Evolutionary conservation across 164 flowering plant species (phyloP).

Genomic region (Vitis cinerea): DNA sequence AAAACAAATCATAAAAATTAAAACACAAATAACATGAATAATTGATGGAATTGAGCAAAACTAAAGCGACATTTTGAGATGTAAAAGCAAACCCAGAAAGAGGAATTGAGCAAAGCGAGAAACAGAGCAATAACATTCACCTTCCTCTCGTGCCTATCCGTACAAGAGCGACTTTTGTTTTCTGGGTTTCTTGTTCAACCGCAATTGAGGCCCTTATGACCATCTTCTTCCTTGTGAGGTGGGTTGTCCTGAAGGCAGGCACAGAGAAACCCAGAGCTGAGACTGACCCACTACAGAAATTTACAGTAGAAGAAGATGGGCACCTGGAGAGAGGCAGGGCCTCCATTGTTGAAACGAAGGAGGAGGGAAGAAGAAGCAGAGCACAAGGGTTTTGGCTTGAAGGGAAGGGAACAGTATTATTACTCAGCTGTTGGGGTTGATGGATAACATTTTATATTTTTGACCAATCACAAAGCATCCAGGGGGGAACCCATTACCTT

Average conservation of each 20-base stretch:
- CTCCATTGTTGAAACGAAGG: conserved; percentile 13
- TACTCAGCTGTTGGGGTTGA: no score
- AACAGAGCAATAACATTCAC: conserved; percentile 23
- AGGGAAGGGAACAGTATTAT: no score
- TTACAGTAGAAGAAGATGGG: conserved; percentile 1
- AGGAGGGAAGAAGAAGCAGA: neutral
- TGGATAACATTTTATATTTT: no score
- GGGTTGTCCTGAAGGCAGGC: conserved; percentile 24
- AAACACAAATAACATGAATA: neutral
- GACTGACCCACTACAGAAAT: conserved; percentile 23
- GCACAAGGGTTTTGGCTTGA: no score
- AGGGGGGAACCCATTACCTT: no score
- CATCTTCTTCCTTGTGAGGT: conserved; percentile 8
- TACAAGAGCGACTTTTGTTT: conserved; percentile 57
- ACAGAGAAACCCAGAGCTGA: conserved; percentile 40
- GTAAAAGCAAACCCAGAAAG: neutral
- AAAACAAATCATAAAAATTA: neutral
- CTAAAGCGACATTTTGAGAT: neutral
- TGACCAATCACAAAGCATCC: no score
- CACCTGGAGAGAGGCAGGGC: conserved; percentile 6
- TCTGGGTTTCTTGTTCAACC: conserved; percentile 49
- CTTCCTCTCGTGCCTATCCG: conserved; percentile 94
- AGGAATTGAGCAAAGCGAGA: neutral
- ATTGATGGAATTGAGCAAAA: neutral
- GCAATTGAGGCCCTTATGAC: conserved; percentile 59